These are phyloP conservation scores for Colletotrichum agaves DNA, from an alignment of 2,329 filamentous ascomycete species.

Conservation along the genomic window DNA sequence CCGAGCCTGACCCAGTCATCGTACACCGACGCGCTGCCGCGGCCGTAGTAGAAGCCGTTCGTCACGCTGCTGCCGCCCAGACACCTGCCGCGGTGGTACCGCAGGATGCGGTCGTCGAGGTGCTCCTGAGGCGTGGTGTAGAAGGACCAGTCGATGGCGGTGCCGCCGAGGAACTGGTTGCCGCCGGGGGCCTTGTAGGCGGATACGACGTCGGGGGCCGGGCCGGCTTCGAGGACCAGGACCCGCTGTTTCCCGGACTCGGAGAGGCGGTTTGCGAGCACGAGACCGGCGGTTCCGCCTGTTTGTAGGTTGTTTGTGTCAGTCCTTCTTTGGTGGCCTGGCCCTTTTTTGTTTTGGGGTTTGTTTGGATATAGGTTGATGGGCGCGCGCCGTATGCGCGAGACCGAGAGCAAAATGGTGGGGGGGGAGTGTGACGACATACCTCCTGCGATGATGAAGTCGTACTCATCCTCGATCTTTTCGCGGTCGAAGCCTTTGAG, in stretches of 20 bases:
- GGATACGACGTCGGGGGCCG: constrained; percentile 40
- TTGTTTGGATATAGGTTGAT: neutral
- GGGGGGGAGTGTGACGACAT: neutral
- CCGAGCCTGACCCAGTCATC: constrained; percentile 47
- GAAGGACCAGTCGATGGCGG: constrained; percentile 42
- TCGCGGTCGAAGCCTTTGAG: constrained; percentile 36
- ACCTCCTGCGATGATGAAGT: constrained; percentile 41
- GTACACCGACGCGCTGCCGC: constrained; percentile 45
- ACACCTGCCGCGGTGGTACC: constrained; percentile 44
- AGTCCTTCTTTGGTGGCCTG: neutral
- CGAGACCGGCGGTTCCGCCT: constrained; percentile 43
- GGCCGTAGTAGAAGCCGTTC: constrained; percentile 48
- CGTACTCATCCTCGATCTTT: constrained; percentile 37
- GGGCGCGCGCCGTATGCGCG: neutral
- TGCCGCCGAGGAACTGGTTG: constrained; percentile 42
- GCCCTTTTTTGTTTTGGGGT: neutral
- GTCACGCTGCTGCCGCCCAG: constrained; percentile 47
- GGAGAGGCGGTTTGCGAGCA: constrained; percentile 41
- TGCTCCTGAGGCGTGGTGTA: constrained; percentile 40
- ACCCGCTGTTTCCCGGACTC: constrained; percentile 42
- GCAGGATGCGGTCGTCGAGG: constrained; percentile 45
- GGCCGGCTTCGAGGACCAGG: constrained; percentile 42
- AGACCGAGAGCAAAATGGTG: neutral
- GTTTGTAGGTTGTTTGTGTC: neutral
- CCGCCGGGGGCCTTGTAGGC: constrained; percentile 42